Base-by-base conservation (phyloP, 805 yeast genomes). In the Kregervanrija pseudodelftensis region DNA sequence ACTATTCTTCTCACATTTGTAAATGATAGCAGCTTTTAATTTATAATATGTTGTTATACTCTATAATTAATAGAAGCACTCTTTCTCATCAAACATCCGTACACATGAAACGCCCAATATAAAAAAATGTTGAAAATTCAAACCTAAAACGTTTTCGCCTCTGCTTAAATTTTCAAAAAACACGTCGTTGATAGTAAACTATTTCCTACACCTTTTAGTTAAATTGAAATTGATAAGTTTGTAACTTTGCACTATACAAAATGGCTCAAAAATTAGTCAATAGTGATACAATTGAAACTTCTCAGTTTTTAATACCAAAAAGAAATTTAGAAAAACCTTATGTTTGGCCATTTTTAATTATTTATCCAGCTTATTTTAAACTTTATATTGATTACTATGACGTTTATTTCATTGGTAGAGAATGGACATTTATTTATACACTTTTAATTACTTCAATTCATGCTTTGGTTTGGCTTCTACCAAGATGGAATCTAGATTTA, bases 351-450 rank as follows among this genome's bases (percentile, higher is more conserved):
- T 90, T 89, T 63, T 63, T 83, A 47, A 72, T 83, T 39, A 65
- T 87, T 38, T 91, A 91, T 60, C 95, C 96, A 5, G 58, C 74
- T 14, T 86, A 85, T 61, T 67, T 69, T 43, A 79, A 84, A 56
- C 62, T 86, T 35, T 91, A 85, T 62, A 56, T 63, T 47, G 66
- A 68, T 48, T 77, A 81, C 46, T 91, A 91, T 63, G 98, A 91
- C 46, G 70, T 66, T 46, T 86, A 86, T 60, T 84, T 91, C 57
- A 84, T 76, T 38, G 96, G 96, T 22, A 75, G 83, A 39, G 99
- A 91, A 67, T 93, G 99, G 98, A 93, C 98, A 0, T 87, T 86
- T 63, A 93, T 91, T 33, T 90, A 79, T 58, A 69, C 88, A 17
- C 83, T 95, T 48, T 64, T 89, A 5, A 71, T 90, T 42, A 63